Base-by-base conservation (phyloP, 108 stramenopile species). In the Thalassiosira profunda region DNA sequence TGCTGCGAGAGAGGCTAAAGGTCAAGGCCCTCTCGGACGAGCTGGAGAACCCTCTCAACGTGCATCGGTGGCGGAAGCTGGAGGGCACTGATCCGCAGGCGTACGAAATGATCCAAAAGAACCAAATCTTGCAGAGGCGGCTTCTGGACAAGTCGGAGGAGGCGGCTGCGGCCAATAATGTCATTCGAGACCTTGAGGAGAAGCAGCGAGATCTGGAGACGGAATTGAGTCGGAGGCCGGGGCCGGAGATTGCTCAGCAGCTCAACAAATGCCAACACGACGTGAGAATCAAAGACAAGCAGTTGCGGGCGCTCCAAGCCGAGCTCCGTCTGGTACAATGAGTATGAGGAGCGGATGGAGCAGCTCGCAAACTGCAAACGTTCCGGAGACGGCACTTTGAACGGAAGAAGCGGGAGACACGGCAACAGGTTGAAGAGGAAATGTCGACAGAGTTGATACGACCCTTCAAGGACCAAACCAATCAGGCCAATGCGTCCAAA, bases 251-350 rank as follows among this genome's bases (percentile, higher is more conserved):
- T 2, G 89, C 89, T 18, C 87, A 93, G 74, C 88, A 92, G 70
- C 88, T 93, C 12, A 51, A 62, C 24, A 69, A 61, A 4, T 91
- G 85, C 58, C 91, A 95, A 82, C 67, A 79, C 12, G 83, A 76
- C 42, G 86, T 93, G n/a, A 85, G 82, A 65, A 88, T 90, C 36
- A 93, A 93, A 68, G 82, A 74, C 0, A 79, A 87, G 14, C 88
- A 92, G 51, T 82, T 95, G 86, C 90, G 88, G 60, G 88, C 92
- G 23, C 92, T 95, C 90, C 90, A 88, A 18, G 58, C 82, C 35
- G 94, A 95, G 56, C 84, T 95, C n/a, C n/a, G n/a, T n/a, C n/a
- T n/a, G n/a, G n/a, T n/a, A n/a, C 31, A 95, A 95, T 80, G 93
- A 93, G 94, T 79, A 83, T 69, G 86, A 93, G 60, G 90, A 88